These are phyloP conservation scores for Blastocystis sp. DNA, from an alignment of 352 stramenopile genomes.

Conservation along the genomic window DNA sequence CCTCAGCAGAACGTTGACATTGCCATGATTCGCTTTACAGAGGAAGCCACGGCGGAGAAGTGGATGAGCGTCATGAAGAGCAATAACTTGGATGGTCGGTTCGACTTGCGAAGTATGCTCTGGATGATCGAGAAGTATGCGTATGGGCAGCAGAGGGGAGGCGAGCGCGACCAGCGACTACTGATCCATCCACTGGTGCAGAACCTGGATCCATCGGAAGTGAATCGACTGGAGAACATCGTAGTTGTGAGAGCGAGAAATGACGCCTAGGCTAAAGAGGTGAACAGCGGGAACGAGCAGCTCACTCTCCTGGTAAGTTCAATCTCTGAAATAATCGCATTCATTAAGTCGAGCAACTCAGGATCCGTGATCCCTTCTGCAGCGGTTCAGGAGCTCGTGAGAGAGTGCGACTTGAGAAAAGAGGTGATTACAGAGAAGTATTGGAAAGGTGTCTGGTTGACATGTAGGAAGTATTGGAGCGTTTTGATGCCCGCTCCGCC, in stretches of 20 bases:
- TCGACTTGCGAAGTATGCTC: not conserved
- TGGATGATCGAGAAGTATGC: not conserved
- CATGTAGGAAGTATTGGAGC: not conserved
- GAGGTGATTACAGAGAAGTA: not conserved
- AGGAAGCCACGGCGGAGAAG: not conserved
- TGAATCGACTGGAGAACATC: not conserved
- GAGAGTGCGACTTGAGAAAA: not conserved
- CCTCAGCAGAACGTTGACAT: not conserved
- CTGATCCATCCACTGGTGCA: no score
- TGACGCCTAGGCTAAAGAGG: not conserved
- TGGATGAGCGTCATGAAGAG: not conserved
- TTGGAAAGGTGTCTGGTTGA: not conserved
- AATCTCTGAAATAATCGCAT: not conserved
- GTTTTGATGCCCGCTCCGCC: not conserved
- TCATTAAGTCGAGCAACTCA: not conserved
- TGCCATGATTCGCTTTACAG: not conserved
- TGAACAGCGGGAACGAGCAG: not conserved
- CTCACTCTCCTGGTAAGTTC: not conserved
- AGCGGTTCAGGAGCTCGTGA: not conserved
- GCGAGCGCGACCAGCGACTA: no score
- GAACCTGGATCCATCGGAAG: not conserved
- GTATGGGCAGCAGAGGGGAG: no score
- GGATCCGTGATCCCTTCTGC: no score
- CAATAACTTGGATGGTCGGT: not conserved
- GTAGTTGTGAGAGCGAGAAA: not conserved